Percentiles rank a stretch among this genome's conserved stretches.
phyloP scores from a whole-genome alignment of 192 early-diverging fungal genomes.

The Tieghemiomyces parasiticus region DNA sequence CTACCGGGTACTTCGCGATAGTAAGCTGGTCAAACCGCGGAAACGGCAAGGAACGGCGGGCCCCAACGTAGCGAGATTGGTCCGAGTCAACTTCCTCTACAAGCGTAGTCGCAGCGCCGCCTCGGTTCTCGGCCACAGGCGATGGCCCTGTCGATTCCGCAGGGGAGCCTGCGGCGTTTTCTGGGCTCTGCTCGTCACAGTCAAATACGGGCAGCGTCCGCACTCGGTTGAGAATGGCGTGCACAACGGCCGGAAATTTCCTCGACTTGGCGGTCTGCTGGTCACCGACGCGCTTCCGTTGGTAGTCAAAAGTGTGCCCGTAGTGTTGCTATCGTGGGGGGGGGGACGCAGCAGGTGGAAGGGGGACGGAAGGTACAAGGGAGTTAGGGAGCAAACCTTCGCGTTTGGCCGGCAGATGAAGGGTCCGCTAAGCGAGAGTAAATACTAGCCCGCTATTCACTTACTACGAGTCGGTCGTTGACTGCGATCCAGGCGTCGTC shows the following conservation, averaged over 20 bases:
- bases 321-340: conserved; percentile 17
- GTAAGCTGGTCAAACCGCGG: conserved; percentile 32
- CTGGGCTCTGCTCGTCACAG: no score
- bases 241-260: conserved; percentile 16
- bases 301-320: conserved; percentile 23
- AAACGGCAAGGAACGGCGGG: background rate
- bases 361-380: background rate
- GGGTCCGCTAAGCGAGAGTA: no score
- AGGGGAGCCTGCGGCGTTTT: background rate
- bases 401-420: background rate
- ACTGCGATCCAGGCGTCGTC: conserved; percentile 24
- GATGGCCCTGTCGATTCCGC: background rate
- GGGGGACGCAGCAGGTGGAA: background rate
- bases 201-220: conserved; percentile 8
- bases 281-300: conserved; percentile 17
- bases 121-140: no score
- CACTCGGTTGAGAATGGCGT: conserved; percentile 15
- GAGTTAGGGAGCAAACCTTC: background rate
- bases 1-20: conserved; percentile 32
- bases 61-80: background rate
- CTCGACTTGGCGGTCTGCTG: conserved; percentile 12
- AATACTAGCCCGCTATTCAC: background rate
- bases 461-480: conserved; percentile 26
- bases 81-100: no score
- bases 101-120: no score